These are phyloP conservation scores for Bipolaris bicolor DNA, from an alignment of 2,329 filamentous ascomycete genomes.

Conservation along the genomic window DNA sequence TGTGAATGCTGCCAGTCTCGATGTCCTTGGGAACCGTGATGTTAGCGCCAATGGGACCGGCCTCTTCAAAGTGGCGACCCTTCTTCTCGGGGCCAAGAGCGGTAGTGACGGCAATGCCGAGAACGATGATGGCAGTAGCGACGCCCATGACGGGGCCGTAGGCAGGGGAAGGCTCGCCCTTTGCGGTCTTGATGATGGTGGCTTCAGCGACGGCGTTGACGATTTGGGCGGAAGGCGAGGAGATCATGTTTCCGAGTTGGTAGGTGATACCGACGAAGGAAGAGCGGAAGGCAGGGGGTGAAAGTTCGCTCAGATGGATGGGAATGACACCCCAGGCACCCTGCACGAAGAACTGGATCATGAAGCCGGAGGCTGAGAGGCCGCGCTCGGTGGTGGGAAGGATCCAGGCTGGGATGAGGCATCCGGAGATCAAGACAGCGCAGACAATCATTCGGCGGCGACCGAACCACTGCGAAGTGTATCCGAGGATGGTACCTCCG, in stretches of 20 bases:
- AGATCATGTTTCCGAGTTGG: conserved; percentile 77
- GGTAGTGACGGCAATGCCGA: conserved; percentile 71
- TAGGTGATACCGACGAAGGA: conserved; percentile 75
- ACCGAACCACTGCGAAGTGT: conserved; percentile 75
- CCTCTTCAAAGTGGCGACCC: conserved; percentile 71
- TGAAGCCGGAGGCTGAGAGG: conserved; percentile 70
- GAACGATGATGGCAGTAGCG: conserved; percentile 76
- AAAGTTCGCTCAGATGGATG: conserved; percentile 77
- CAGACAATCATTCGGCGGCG: conserved; percentile 71
- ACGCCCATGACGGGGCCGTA: conserved; percentile 79
- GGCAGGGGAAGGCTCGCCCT: conserved; percentile 66
- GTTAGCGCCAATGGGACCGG: conserved; percentile 57
- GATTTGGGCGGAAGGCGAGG: conserved; percentile 75
- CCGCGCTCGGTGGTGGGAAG: conserved; percentile 64
- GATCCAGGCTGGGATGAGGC: conserved; percentile 74
- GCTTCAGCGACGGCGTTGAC: conserved; percentile 74
- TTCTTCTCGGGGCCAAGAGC: conserved; percentile 76
- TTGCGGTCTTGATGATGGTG: conserved; percentile 55
- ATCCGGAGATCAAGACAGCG: conserved; percentile 64
- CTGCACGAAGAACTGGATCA: conserved; percentile 65
- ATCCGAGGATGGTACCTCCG: conserved; percentile 75
- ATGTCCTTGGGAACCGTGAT: conserved; percentile 37
- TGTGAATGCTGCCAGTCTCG: conserved; percentile 37
- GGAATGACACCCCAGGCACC: conserved; percentile 55
- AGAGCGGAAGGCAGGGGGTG: conserved; percentile 72